These are phyloP conservation scores for Arthroderma sp. DNA, from an alignment of 2,329 filamentous ascomycete species.

Conservation along the genomic window DNA sequence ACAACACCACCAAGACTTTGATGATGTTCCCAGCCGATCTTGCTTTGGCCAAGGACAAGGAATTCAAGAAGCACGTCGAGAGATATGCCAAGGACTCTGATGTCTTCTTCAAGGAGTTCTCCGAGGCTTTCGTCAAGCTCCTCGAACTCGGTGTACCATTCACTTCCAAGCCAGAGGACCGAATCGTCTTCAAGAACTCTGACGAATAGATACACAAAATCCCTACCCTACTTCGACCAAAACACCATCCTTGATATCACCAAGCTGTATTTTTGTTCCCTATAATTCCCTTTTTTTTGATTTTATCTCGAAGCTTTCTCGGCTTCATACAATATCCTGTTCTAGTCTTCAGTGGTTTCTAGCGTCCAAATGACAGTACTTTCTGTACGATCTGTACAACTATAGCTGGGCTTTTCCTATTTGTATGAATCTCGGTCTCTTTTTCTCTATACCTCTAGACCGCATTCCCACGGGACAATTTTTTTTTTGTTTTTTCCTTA, in stretches of 20 bases:
- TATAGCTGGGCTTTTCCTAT: no score
- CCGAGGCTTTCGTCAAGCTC: conserved; percentile 61
- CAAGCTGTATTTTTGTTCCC: background rate
- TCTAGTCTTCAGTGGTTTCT: no score
- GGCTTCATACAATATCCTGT: no score
- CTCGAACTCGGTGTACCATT: conserved; percentile 95
- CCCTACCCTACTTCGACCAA: no score
- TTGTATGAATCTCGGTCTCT: no score
- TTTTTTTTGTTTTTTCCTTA: no score
- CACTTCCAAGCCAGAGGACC: conserved; percentile 46
- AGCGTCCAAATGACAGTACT: no score
- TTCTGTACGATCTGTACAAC: no score
- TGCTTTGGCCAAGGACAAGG: conserved; percentile 75
- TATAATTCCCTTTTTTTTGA: background rate
- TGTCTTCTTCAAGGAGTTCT: conserved; percentile 87
- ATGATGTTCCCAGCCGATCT: conserved; percentile 98
- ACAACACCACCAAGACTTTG: conserved; percentile 70
- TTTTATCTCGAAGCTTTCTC: no score
- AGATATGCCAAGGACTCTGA: conserved; percentile 86
- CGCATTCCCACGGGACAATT: no score
- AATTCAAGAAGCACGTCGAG: conserved; percentile 66
- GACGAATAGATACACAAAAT: conserved; percentile 16
- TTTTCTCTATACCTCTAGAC: no score
- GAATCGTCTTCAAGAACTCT: conserved; percentile 50
- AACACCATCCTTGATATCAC: background rate